phyloP scores from a whole-genome alignment of 2,329 filamentous ascomycete genomes.

The Ceratocystis variospora region DNA sequence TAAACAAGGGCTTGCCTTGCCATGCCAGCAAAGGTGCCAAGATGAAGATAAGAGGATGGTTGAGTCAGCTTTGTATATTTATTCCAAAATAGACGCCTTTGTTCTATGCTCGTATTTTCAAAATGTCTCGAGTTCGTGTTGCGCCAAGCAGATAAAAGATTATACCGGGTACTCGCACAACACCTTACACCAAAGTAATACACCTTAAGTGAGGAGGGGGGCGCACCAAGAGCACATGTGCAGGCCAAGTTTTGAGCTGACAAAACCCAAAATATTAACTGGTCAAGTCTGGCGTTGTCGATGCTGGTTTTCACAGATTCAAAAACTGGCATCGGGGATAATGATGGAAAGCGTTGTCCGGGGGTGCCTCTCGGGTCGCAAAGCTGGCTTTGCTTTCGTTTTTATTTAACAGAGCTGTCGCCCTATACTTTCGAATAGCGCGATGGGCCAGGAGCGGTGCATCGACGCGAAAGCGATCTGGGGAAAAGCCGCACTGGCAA shows the following conservation, averaged over 20 bases:
- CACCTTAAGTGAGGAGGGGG: background rate
- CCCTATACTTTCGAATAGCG: background rate
- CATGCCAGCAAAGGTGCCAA: background rate
- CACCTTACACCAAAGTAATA: background rate
- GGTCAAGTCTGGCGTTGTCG: background rate
- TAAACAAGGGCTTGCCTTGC: background rate
- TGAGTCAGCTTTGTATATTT: background rate
- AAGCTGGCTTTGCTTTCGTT: background rate
- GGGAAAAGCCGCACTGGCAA: background rate
- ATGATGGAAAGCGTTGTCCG: background rate
- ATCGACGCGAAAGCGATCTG: background rate
- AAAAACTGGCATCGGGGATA: background rate
- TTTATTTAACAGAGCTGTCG: background rate
- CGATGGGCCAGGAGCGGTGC: background rate
- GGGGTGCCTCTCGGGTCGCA: background rate
- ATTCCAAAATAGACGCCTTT: background rate
- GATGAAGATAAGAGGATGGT: background rate
- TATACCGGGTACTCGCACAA: background rate
- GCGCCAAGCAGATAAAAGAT: background rate
- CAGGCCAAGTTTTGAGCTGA: background rate
- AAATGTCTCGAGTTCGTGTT: background rate
- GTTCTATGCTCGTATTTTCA: background rate
- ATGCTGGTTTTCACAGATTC: background rate
- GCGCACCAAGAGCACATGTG: background rate
- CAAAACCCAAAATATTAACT: background rate